Evolutionary conservation across 2,329 filamentous ascomycete genomes (phyloP), one percentile per base, ranked within the genome.

Genomic region (Scopulariopsis brevicaulis): DNA sequence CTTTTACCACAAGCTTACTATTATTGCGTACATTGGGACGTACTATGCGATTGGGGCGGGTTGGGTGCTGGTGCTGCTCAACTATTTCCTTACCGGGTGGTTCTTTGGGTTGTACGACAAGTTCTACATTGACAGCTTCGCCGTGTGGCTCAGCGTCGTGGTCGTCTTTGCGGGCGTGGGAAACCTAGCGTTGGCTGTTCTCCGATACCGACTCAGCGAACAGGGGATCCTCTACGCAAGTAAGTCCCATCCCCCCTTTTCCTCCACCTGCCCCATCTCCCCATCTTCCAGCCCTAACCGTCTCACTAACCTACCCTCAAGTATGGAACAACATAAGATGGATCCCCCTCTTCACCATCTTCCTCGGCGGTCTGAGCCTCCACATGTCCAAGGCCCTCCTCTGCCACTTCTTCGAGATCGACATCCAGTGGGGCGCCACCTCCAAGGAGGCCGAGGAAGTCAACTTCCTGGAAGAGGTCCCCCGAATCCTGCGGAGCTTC

Each of bases 81-180:
- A 90, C 70, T 90, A 90, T 70, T 82, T 89, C 68, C 70, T 87
- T 46, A 76, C 88, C 56, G 87, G 87, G 43, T 88, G 84, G 82
- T 87, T 80, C 72, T 84, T 85, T 64, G 85, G 84, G 37, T 74
- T 82, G 56, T 74, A 86, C 51, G 83, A 86, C 65, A 79, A 84
- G 61, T 85, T 82, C 71, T 89, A 88, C 68, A 74, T 86, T 68
- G 82, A 85, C 63, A 84, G 80, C 1, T 88, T 82, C 74, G 80
- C 79, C 63, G 81, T 84, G 60, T 85, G 80, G 68, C 76, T 86
- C 63, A 76, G 78, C 14, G 79, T 88, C 62, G 70, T 87, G 56
- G 73, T 87, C 58, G 78, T 89, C 56, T 89, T 88, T 73, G 83
- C 80, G 55, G 76, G 75, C 4, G 69, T 85, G 4, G 83, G 82